Base-by-base conservation (phyloP, 345 rosid species). In the Lepidium sativum region DNA sequence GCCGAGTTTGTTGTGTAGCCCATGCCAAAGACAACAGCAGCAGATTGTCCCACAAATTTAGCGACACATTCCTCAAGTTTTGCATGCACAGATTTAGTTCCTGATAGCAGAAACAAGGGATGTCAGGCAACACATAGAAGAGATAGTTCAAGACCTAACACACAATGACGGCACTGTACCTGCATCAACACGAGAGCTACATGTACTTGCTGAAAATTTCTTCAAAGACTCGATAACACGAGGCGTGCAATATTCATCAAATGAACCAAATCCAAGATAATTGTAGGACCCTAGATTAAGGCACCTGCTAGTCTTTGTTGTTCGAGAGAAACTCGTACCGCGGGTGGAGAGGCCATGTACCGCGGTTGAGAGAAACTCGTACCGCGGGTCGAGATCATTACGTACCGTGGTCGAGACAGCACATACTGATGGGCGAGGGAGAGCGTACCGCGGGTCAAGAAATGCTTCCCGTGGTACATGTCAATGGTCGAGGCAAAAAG, bases 251-350 rank as follows among this genome's bases (percentile, higher is more conserved):
- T 94, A 94, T 65, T 94, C 99, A 83, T 94, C 99, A 5, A 84
- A 79, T 9, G 97, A 91, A 45, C 95, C 96, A 75, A 94, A 94
- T 7, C 99, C 99, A 64, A 94, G 96, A 76, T 94, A 94, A 59
- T 94, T 94, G 82, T 94, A 94, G 4, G 97, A 90, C 4, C 97
- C 99, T 83, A 94, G 70, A 75, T 94, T 94, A 44, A 94, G 94
- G 61, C 99, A 94, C 67, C 77, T 84, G 35, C n/a, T 84, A 42
- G 69, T 50, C 15, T 92, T 87, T 6, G 81, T 50, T 20, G 96
- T 89, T 70, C 97, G 87, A n/a, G n/a, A n/a, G n/a, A n/a, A n/a
- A n/a, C n/a, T n/a, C n/a, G n/a, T n/a, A n/a, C n/a, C n/a, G n/a
- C n/a, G n/a, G n/a, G n/a, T n/a, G n/a, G n/a, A n/a, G n/a, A n/a